These are phyloP conservation scores for Colletotrichum cordylinicola DNA, from an alignment of 2,329 filamentous ascomycete genomes.

Conservation along the genomic window DNA sequence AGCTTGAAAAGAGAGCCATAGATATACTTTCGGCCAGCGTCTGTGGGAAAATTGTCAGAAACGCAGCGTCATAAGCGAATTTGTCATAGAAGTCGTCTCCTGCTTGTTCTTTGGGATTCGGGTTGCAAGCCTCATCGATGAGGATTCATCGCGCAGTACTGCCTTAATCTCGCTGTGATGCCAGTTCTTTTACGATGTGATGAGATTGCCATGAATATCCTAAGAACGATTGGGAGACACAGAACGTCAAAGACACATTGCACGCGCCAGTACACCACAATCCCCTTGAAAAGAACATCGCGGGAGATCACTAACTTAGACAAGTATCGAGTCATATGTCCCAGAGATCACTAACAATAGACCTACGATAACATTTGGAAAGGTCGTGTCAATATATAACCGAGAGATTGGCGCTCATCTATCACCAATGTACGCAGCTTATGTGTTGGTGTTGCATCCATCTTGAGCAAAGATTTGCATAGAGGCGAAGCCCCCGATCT, in stretches of 20 bases:
- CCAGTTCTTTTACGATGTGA: not conserved
- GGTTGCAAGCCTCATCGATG: not conserved
- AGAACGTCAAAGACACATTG: not conserved
- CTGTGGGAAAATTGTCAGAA: no score
- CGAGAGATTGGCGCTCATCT: not conserved
- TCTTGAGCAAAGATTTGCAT: not conserved
- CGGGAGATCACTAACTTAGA: not conserved
- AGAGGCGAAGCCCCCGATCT: not conserved
- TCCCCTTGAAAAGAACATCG: not conserved
- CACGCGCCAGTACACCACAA: not conserved
- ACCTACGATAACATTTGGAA: not conserved
- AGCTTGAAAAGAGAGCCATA: not conserved
- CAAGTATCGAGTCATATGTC: no score
- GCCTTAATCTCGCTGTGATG: not conserved
- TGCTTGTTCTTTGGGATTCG: no score
- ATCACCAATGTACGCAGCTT: not conserved
- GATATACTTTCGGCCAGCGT: not conserved
- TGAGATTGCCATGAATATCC: not conserved
- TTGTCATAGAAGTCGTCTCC: not conserved
- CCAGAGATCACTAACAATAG: no score
- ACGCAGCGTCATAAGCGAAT: no score
- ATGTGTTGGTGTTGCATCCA: not conserved
- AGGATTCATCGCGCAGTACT: not conserved
- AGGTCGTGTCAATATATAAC: not conserved
- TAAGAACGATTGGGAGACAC: accelerated